Evolutionary conservation across 768 basidiomycete genomes (phyloP).

Genomic region (Rickenella mellea): DNA sequence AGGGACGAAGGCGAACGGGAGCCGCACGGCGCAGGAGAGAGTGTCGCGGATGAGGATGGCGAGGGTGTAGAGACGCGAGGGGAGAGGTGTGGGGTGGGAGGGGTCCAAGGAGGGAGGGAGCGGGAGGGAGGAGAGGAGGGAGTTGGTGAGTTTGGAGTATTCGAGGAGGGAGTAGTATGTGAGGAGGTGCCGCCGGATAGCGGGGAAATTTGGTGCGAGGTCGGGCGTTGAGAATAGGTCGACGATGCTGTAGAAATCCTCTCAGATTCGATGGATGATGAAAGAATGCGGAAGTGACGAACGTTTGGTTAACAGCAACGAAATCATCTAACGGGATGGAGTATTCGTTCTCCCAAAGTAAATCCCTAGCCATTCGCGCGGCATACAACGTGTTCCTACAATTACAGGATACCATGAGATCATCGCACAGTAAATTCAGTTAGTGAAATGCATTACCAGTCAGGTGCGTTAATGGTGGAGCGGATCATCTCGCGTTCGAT

Average conservation of each 20-base stretch:
- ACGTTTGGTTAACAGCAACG: conserved; percentile 86
- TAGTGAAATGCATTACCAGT: conserved; percentile 60
- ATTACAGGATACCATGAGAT: conserved; percentile 4
- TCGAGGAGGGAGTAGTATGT: conserved; percentile 85
- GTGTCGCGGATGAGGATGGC: conserved; percentile 72
- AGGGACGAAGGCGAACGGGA: conserved; percentile 88
- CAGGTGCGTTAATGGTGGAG: conserved; percentile 83
- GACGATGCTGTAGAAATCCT: conserved; percentile 50
- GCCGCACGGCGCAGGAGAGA: conserved; percentile 53
- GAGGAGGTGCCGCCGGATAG: conserved; percentile 61
- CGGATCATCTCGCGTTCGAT: conserved; percentile 65
- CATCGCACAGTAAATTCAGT: conserved; percentile 6
- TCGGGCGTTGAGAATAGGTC: conserved; percentile 76
- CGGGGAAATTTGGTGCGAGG: conserved; percentile 46
- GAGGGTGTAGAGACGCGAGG: conserved; percentile 76
- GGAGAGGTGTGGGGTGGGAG: conserved; percentile 55
- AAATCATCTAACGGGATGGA: conserved; percentile 75
- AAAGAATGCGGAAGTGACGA: conserved; percentile 22
- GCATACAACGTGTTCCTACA: conserved; percentile 81
- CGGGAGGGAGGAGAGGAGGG: conserved; percentile 74
- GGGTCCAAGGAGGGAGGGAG: conserved; percentile 82
- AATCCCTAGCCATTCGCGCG: conserved; percentile 85
- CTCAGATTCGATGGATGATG: conserved; percentile 7
- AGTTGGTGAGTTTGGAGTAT: conserved; percentile 75
- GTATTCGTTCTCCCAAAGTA: conserved; percentile 83